A percentile compares a stretch with the other conserved stretches of the same genome.
Conservation (phyloP, 192 early-diverging fungal genomes). For the Coemansia sp. region DNA sequence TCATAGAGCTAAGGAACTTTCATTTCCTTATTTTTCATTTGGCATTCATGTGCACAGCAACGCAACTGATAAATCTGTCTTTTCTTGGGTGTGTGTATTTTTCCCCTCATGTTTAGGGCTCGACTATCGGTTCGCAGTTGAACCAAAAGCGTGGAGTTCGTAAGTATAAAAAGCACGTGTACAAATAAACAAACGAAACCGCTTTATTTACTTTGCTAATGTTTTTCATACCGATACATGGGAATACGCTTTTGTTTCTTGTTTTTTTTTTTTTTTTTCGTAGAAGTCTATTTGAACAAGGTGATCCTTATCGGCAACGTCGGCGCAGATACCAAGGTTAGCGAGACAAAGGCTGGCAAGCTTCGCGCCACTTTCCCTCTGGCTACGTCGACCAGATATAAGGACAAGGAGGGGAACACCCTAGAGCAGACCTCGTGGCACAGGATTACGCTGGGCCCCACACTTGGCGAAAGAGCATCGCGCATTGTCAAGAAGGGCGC, state of each 20-base stretch:
- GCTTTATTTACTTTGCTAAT: background rate
- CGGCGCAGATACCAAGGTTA: constrained; percentile 59
- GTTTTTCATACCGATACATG: background rate
- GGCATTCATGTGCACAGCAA: background rate
- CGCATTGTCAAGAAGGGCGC: constrained; percentile 60
- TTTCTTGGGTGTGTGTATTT: background rate
- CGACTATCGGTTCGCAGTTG: constrained; percentile 9
- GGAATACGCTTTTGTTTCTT: background rate
- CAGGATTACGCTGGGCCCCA: constrained; percentile 51
- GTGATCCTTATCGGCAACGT: constrained; percentile 64
- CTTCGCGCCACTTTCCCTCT: constrained; percentile 61
- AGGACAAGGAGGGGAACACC: constrained; percentile 64
- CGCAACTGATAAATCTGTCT: background rate
- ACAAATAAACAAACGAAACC: background rate
- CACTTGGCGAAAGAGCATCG: constrained; percentile 23
- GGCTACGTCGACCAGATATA: constrained; percentile 62
- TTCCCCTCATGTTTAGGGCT: constrained; percentile 11
- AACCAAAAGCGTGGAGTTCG: constrained; percentile 27
- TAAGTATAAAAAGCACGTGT: constrained; percentile 1
- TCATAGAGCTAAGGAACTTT: too few species aligned
- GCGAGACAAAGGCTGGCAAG: constrained; percentile 45
- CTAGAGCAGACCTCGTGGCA: constrained; percentile 72
- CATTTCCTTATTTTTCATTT: too few species aligned
- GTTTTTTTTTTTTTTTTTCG: background rate
- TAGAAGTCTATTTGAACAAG: constrained; percentile 57